phyloP scores from a whole-genome alignment of 2,329 filamentous ascomycete genomes.

The Talaromyces sp. region DNA sequence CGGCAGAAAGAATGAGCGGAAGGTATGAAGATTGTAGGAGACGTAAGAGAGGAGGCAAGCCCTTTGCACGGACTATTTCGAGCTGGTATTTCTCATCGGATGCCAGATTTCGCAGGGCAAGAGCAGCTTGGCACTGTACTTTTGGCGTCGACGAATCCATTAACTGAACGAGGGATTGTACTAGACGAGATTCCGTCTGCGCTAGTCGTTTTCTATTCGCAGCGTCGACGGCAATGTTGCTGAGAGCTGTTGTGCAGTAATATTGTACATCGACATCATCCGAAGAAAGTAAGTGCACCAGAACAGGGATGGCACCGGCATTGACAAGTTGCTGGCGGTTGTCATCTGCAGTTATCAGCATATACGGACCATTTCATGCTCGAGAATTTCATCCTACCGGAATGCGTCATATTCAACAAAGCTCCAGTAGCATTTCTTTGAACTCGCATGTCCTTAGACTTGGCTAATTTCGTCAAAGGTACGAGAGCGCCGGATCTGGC shows the following conservation, averaged over 20 bases:
- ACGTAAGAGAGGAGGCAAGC: constrained; percentile 77
- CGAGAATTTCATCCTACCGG: constrained; percentile 57
- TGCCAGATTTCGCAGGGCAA: constrained; percentile 89
- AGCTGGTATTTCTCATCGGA: constrained; percentile 99
- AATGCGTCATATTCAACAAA: constrained; percentile 98
- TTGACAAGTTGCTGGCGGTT: constrained; percentile 97
- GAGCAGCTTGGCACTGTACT: constrained; percentile 93
- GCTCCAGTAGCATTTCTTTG: constrained; percentile 96
- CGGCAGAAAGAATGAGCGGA: constrained; percentile 90
- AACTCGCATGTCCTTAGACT: constrained; percentile 97
- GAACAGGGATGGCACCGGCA: constrained; percentile 93
- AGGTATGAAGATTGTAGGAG: constrained; percentile 93
- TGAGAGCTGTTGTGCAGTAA: constrained; percentile 96
- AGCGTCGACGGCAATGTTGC: constrained; percentile 94
- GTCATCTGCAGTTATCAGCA: constrained; percentile 62
- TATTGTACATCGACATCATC: constrained; percentile 97
- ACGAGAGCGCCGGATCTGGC: constrained; percentile 88
- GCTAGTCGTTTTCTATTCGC: constrained; percentile 88
- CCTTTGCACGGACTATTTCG: constrained; percentile 87
- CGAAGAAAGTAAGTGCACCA: constrained; percentile 90
- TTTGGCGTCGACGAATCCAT: constrained; percentile 98
- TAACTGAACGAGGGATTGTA: constrained; percentile 88
- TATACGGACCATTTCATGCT: background rate
- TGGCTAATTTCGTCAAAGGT: constrained; percentile 85
- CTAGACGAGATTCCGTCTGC: constrained; percentile 82